A percentile compares a stretch with the other conserved stretches of the same genome.
Conservation (phyloP, 2,329 filamentous ascomycete genomes). For the Apiospora aurea region DNA sequence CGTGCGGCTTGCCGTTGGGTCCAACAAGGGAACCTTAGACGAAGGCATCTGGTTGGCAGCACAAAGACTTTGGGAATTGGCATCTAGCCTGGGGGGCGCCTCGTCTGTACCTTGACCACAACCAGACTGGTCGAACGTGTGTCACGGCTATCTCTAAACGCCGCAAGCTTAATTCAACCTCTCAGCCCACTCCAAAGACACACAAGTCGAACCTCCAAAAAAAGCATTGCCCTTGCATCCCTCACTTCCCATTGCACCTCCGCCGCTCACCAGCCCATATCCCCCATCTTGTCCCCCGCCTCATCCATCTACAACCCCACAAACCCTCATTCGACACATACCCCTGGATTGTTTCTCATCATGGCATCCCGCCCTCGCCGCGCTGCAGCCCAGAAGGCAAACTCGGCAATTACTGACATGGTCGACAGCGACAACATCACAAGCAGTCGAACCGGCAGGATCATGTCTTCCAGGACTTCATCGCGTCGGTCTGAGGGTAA, state of each 20-base stretch:
- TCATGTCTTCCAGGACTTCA: slow-evolving; percentile 52
- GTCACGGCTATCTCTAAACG: slow-evolving; percentile 19
- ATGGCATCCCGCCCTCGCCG: slow-evolving; percentile 47
- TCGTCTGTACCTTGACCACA: slow-evolving; percentile 22
- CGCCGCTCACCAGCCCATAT: background rate
- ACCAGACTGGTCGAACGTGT: slow-evolving; percentile 17
- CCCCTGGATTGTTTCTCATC: slow-evolving; percentile 24
- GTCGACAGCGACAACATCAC: slow-evolving; percentile 54
- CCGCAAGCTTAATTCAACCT: slow-evolving; percentile 24
- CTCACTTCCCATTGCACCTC: slow-evolving; percentile 17
- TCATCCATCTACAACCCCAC: background rate
- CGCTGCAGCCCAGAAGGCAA: slow-evolving; percentile 54
- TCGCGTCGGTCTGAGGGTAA: slow-evolving; percentile 59
- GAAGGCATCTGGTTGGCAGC: slow-evolving; percentile 21
- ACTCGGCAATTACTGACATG: slow-evolving; percentile 57
- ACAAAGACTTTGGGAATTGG: slow-evolving; percentile 9
- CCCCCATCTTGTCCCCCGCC: slow-evolving; percentile 21
- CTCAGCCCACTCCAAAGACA: slow-evolving; percentile 18
- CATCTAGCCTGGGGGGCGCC: slow-evolving; percentile 18
- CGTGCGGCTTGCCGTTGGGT: slow-evolving; percentile 22
- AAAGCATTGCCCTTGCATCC: background rate
- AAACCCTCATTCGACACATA: slow-evolving; percentile 7
- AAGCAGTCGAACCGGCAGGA: slow-evolving; percentile 45
- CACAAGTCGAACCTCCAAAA: slow-evolving; percentile 18
- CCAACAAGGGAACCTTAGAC: slow-evolving; percentile 20